Evolutionary conservation across 2,329 filamentous ascomycete genomes (phyloP).

Genomic region (Myriosclerotinia duriaeana): DNA sequence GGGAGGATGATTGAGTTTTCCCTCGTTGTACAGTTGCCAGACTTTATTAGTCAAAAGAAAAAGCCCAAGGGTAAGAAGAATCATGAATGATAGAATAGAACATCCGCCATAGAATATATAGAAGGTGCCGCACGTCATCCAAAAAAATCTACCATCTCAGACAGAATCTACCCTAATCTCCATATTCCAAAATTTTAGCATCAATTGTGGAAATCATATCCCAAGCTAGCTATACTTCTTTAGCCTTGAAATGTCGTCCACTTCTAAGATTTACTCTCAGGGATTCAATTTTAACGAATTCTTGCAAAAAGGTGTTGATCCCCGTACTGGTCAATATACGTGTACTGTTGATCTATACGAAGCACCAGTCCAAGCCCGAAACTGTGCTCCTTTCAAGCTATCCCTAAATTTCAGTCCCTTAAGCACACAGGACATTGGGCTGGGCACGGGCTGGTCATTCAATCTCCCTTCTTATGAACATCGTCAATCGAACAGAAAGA

Average conservation of each 20-base stretch:
- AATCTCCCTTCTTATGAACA: conserved; percentile 19
- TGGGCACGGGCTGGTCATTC: conserved; percentile 19
- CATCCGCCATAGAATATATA: background rate
- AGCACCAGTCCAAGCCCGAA: conserved; percentile 18
- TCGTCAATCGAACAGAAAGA: conserved; percentile 6
- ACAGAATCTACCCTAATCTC: background rate
- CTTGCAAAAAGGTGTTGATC: conserved; percentile 20
- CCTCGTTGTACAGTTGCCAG: background rate
- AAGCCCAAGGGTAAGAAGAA: background rate
- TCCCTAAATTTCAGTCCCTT: conserved; percentile 14
- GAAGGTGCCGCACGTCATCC: background rate
- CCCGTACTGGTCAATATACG: conserved; percentile 18
- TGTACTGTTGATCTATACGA: conserved; percentile 15
- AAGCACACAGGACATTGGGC: conserved; percentile 8
- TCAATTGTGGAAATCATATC: background rate
- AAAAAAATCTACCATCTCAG: background rate
- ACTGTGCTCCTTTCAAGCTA: conserved; percentile 20
- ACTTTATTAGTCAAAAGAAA: background rate
- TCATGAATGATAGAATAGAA: background rate
- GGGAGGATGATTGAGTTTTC: background rate
- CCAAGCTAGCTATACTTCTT: background rate
- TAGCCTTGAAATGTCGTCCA: background rate
- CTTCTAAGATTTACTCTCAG: conserved; percentile 16
- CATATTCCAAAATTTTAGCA: background rate
- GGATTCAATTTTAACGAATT: conserved; percentile 16